Evolutionary conservation across 2,329 filamentous ascomycete genomes (phyloP), one percentile per base, ranked within the genome.

Genomic region (Rhinocladiella mackenziei): DNA sequence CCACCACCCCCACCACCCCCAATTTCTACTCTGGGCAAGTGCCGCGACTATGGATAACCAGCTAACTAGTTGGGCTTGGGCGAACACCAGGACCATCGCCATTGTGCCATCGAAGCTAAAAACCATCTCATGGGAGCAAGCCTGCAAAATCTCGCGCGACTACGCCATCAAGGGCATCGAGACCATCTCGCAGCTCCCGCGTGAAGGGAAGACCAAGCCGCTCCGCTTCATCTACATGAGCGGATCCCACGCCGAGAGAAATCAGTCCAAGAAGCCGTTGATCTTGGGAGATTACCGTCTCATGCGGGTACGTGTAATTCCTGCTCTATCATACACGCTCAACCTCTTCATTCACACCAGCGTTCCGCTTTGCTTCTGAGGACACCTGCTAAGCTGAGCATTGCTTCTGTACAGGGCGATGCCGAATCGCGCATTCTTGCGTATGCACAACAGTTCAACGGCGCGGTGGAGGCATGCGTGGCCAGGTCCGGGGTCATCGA

Each of bases 201-300:
- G 62, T 10, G 56, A 45, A 26, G 45, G 40, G 26, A 56, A 0
- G 39, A 40, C 11, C 40, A 62, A 58, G 31, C 68, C 72, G 0
- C 61, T 75, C 23, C 66, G 67, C 1, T 76, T 75, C 45, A 37
- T 75, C 2, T 76, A 75, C 54, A 64, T 72, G 47, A 78, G 74
- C 50, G 76, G 74, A 2, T 53, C 60, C 1, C 60, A 56, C 1
- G 63, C 65, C 2, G 65, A 69, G 50, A 65, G 72, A 1, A 74
- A 78, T 34, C 69, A 62, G 14, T 64, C 68, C 65, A 43, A 42
- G 19, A 18, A 10, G n/a, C 44, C 1, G 55, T 48, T 46, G 39
- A 50, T 39, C 26, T 42, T 46, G 43, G 10, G 42, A 25, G 60
- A 74, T 29, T 77, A 76, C 43, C 50, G 38, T 5, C 43, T 70